Evolutionary conservation across 1,139 yeast species (phyloP).

Genomic region (Kodamaea fungicola): DNA sequence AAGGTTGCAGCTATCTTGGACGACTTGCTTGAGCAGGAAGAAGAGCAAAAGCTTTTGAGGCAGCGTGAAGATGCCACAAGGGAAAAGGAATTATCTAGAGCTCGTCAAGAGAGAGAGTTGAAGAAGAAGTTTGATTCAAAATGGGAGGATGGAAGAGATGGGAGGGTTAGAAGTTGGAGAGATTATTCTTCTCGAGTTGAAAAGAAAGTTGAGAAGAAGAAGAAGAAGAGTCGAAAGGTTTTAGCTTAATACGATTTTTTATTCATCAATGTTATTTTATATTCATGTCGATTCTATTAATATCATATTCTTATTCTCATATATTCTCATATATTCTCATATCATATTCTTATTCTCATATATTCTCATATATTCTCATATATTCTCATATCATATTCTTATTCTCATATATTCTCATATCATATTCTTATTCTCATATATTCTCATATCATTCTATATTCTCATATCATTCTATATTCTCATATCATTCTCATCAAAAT

Average conservation of each 20-base stretch:
- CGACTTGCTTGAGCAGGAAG: conserved; percentile 31
- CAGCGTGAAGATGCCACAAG: conserved; percentile 25
- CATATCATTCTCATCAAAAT: background rate
- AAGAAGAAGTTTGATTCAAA: conserved; percentile 40
- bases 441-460: too few relatives aligned
- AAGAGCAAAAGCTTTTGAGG: conserved; percentile 31
- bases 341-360: background rate
- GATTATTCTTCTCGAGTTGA: conserved; percentile 42
- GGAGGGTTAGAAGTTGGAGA: conserved; percentile 62
- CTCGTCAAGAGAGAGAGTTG: conserved; percentile 34
- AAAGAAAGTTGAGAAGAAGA: conserved; percentile 41
- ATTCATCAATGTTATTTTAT: too few relatives aligned
- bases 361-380: too few relatives aligned
- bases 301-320: too few relatives aligned
- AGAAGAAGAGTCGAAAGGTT: conserved; percentile 35
- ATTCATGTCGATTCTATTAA: too few relatives aligned
- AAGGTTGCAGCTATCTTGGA: conserved; percentile 33
- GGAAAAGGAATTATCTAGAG: conserved; percentile 25
- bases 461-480: too few relatives aligned
- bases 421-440: background rate
- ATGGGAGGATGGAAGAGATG: conserved; percentile 66
- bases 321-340: background rate
- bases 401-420: background rate
- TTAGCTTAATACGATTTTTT: too few relatives aligned
- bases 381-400: background rate